Base-by-base conservation (phyloP, 2,329 filamentous ascomycete species). In the Colletotrichum sp. region DNA sequence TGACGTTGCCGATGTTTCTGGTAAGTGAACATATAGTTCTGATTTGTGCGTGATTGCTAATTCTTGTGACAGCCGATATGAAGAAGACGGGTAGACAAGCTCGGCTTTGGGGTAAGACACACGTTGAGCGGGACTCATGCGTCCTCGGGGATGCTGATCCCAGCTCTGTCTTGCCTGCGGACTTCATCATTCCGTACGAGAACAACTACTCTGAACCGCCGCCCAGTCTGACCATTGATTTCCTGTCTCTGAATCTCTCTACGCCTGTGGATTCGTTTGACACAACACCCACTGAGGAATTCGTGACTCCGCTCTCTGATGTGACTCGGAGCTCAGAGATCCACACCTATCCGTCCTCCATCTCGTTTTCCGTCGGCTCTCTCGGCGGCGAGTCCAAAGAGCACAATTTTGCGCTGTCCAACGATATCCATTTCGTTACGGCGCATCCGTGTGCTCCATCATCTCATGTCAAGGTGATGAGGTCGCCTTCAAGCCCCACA, bases 351-450 rank as follows among this genome's bases (percentile, higher is more conserved):
- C 81, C 84, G n/a, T 85, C 87, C 8, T 83, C 85, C 8, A 73
- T 86, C 7, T 78, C 83, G 7, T 89, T 89, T 77, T 82, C 81
- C 2, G 83, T 89, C 6, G 70, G 67, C 12, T 83, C 83, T 15
- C 82, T 86, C 44, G 86, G 87, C 34, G 83, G 85, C 3, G 80
- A 83, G 3, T 84, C 85, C 2, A 84, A 86, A 60, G 84, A 88
- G 71, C 79, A 87, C 68, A 85, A 85, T 3, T 86, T 89, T 68
- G 80, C 86, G 1, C 82, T 94, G 12, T 83, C 84, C 8, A 90
- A 91, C 78, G 92, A 94, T 74, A 87, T 93, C 27, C 90, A 89
- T 78, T 94, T 94, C 80, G 90, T 93, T 22, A 93, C 92, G 1
- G 91, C 91, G 1, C 91, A 93, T 78, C 92, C 92, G 0, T 94